Conservation (phyloP, 345 rosid genomes). For the Erucastrum elatum region DNA sequence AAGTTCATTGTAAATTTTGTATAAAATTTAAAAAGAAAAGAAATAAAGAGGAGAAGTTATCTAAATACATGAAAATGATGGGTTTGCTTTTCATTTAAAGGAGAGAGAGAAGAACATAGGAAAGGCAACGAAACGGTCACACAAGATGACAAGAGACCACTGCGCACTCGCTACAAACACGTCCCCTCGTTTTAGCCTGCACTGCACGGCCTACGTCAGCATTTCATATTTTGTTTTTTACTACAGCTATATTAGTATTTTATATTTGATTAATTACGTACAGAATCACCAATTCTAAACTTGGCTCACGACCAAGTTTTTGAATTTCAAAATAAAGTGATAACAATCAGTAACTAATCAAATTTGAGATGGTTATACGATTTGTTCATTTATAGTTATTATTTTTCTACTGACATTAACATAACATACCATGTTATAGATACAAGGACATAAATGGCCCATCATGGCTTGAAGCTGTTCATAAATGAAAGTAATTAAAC, state of each 20-base stretch:
- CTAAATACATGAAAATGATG: neutral
- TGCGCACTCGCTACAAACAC: neutral
- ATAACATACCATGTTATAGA: neutral
- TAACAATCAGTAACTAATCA: neutral
- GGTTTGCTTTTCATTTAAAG: neutral
- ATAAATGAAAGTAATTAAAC: constrained; percentile 2
- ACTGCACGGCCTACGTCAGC: neutral
- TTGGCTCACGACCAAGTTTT: constrained; percentile 11
- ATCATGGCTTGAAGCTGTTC: constrained; percentile 1
- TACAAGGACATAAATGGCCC: neutral
- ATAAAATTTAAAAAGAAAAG: neutral
- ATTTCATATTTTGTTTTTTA: neutral
- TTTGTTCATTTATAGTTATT: neutral
- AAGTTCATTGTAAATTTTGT: neutral
- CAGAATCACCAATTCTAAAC: neutral
- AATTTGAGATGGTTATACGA: neutral
- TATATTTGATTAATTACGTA: neutral
- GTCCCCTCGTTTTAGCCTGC: neutral
- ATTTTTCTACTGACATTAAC: no score
- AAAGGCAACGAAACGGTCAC: neutral
- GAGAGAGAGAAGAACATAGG: neutral
- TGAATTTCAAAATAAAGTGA: neutral
- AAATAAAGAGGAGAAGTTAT: neutral
- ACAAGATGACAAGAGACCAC: neutral
- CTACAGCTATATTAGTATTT: neutral